These are phyloP conservation scores for Rubus parviflorus DNA, from an alignment of 306 rosid genomes.

Conservation along the genomic window DNA sequence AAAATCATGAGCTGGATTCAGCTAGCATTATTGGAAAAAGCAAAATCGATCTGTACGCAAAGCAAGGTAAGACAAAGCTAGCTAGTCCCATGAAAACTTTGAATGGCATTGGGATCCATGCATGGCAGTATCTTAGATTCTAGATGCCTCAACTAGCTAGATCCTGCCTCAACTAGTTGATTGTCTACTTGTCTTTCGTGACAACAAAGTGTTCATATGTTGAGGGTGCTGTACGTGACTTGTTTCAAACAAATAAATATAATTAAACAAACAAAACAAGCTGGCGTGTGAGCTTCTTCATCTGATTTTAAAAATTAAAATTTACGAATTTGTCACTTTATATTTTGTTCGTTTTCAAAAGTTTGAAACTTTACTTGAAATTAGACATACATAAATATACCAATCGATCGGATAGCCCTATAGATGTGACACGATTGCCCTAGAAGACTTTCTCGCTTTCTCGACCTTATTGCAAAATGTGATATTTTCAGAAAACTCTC, in stretches of 20 bases:
- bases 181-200: too few species aligned
- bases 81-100: constrained; percentile 1
- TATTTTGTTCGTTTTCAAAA: neutral
- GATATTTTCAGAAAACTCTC: neutral
- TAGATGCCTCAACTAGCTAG: neutral
- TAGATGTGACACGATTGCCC: neutral
- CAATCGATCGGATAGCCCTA: neutral
- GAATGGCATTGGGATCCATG: neutral
- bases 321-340: rapidly evolving
- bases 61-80: neutral
- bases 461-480: neutral
- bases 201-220: too few species aligned
- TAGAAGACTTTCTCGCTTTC: neutral
- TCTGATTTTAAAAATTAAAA: neutral
- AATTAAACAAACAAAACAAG: neutral
- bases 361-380: neutral
- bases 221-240: neutral
- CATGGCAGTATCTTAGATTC: neutral
- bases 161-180: neutral
- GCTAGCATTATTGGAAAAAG: neutral
- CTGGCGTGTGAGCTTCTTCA: rapidly evolving
- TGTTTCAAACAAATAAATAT: neutral
- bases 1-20: constrained; percentile 6
- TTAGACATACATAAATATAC: neutral
- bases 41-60: neutral